Evolutionary conservation across 164 flowering plant genomes (phyloP).

Genomic region (Annona cherimola): DNA sequence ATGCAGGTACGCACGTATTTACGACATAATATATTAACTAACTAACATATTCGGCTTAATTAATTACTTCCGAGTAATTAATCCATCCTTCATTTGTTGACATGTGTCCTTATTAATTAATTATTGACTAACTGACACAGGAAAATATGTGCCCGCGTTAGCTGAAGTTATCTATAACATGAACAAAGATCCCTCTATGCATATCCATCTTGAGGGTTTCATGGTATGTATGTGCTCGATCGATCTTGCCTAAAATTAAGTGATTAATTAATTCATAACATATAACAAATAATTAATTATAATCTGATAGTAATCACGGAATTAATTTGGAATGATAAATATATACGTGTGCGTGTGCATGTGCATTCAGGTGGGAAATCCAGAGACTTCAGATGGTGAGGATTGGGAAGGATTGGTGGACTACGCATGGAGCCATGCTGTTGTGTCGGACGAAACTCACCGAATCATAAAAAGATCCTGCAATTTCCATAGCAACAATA

Average conservation of each 20-base stretch:
- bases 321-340: too few relatives aligned
- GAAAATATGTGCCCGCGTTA: conserved; percentile 86
- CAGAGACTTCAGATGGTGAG: conserved; percentile 67
- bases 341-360: neutral
- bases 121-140: conserved; percentile 25
- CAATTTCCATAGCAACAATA: conserved; percentile 55
- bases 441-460: conserved; percentile 85
- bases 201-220: conserved; percentile 72
- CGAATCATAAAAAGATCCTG: conserved; percentile 41
- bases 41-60: too few relatives aligned
- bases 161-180: conserved; percentile 77
- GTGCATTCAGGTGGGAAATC: conserved; percentile 65
- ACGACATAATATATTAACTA: neutral
- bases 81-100: neutral
- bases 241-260: neutral
- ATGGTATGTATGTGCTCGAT: conserved; percentile 42
- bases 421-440: conserved; percentile 98
- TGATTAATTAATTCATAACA: neutral
- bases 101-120: neutral
- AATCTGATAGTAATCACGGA: neutral
- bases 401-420: conserved; percentile 83
- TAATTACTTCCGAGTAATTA: too few relatives aligned
- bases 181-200: conserved; percentile 55
- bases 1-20: conserved; percentile 56
- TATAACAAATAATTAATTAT: too few relatives aligned